Conservation (phyloP, 2,329 filamentous ascomycete genomes). For the Beauveria sp. region DNA sequence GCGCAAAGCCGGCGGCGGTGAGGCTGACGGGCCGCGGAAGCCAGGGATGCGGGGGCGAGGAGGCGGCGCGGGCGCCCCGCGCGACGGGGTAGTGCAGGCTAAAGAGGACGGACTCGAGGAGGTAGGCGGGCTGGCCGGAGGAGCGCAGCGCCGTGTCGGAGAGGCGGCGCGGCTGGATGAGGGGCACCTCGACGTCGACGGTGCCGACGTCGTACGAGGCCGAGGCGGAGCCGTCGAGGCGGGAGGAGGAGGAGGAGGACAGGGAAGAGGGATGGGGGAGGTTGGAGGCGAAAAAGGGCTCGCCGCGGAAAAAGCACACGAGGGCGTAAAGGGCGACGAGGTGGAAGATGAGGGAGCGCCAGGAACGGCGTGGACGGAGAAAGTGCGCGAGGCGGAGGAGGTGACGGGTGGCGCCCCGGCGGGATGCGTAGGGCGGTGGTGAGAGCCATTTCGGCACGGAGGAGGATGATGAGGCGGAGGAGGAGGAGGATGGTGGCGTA, state of each 20-base stretch:
- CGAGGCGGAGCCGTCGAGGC: conserved; percentile 27
- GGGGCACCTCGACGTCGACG: conserved; percentile 39
- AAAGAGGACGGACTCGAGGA: conserved; percentile 39
- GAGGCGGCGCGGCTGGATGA: conserved; percentile 23
- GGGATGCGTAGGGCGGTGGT: background rate
- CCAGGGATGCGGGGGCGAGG: conserved; percentile 32
- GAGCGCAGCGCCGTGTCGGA: conserved; percentile 26
- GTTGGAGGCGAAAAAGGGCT: conserved; percentile 35
- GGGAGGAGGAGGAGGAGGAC: conserved; percentile 13
- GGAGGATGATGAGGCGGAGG: background rate
- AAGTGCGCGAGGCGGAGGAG: background rate
- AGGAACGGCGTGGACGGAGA: conserved; percentile 1
- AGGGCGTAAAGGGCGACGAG: conserved; percentile 7
- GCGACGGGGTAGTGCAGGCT: conserved; percentile 41
- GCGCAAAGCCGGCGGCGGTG: conserved; percentile 39
- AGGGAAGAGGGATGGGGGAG: conserved; percentile 23
- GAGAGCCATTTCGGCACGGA: conserved; percentile 11
- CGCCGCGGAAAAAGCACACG: conserved; percentile 22
- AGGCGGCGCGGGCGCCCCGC: conserved; percentile 18
- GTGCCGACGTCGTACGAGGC: conserved; percentile 33
- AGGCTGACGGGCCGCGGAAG: conserved; percentile 35
- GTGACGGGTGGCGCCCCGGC: background rate
- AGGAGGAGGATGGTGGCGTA: background rate
- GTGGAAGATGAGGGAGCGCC: conserved; percentile 1
- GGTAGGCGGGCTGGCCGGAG: conserved; percentile 32